Percentiles rank a stretch among this genome's conserved stretches.
Conservation (phyloP, 306 rosid species). For the Parietaria judaica region DNA sequence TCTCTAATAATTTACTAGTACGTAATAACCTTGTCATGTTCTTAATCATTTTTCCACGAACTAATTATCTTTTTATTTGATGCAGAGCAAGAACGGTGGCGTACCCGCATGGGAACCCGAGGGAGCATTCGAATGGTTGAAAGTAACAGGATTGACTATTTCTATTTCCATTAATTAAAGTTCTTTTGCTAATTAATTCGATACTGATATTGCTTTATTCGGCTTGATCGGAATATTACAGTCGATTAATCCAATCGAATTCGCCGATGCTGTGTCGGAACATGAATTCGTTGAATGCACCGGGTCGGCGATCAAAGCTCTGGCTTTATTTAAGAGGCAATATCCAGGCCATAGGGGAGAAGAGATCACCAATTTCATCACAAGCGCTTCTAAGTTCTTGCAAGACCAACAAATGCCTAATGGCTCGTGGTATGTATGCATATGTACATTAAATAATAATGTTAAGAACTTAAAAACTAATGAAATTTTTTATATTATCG, state of each 20-base stretch:
- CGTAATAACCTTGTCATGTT: no score
- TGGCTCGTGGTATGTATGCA: conserved; percentile 55
- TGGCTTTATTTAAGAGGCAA: conserved; percentile 38
- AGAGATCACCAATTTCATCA: conserved; percentile 39
- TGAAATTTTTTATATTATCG: no score
- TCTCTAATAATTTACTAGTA: no score
- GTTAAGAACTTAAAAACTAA: no score
- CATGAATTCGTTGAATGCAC: conserved; percentile 49
- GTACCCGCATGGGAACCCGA: background rate
- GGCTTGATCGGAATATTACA: background rate
- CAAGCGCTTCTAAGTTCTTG: conserved; percentile 32
- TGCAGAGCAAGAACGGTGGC: background rate
- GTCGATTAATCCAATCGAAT: background rate
- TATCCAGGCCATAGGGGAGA: conserved; percentile 41
- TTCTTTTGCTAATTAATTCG: background rate
- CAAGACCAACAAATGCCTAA: conserved; percentile 43
- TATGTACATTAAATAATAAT: background rate
- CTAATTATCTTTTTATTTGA: no score
- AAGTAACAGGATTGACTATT: background rate
- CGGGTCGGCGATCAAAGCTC: conserved; percentile 40
- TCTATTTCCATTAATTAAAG: background rate
- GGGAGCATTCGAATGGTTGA: conserved; percentile 32
- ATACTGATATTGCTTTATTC: no score
- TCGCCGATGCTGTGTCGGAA: conserved; percentile 13
- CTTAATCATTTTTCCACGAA: no score